These are phyloP conservation scores for Pseudozyma pruni DNA, from an alignment of 1,284 basidiomycete genomes.

Conservation along the genomic window DNA sequence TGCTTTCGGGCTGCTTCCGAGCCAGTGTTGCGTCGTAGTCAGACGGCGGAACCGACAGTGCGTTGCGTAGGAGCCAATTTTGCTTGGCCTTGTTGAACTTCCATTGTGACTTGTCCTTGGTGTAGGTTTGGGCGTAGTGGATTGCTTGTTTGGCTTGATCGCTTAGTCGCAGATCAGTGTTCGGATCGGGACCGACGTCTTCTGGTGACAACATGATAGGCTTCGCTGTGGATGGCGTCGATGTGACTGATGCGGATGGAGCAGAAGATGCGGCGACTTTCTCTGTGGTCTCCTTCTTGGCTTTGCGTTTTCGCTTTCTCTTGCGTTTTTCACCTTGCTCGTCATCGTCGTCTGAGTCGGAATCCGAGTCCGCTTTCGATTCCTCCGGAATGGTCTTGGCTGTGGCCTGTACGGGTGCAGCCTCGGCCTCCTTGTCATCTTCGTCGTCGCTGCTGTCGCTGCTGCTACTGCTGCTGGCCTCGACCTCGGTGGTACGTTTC, in stretches of 20 bases:
- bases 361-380: not conserved
- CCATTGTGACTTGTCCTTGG: slow-evolving; percentile 38
- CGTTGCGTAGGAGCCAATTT: slow-evolving; percentile 51
- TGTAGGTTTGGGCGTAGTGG: slow-evolving; percentile 42
- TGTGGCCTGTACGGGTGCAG: slow-evolving; percentile 1
- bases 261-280: not conserved
- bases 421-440: slow-evolving; percentile 7
- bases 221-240: slow-evolving; percentile 5
- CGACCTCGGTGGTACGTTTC: slow-evolving; percentile 37
- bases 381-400: not conserved
- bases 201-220: slow-evolving; percentile 4
- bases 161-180: slow-evolving; percentile 33
- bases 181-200: slow-evolving; percentile 40
- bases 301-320: slow-evolving; percentile 42
- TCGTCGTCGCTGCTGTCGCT: slow-evolving; percentile 30
- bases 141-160: slow-evolving; percentile 51
- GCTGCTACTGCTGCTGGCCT: slow-evolving; percentile 28
- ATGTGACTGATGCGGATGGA: not conserved
- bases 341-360: slow-evolving; percentile 16
- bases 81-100: slow-evolving; percentile 56
- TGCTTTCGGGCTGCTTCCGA: slow-evolving; percentile 19
- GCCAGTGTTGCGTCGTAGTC: slow-evolving; percentile 38
- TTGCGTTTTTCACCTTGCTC: slow-evolving; percentile 38
- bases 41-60: slow-evolving; percentile 36
- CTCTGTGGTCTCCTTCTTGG: slow-evolving; percentile 20